Conservation (phyloP, 371 early-diverging fungal species). For the Mortierella sp. region DNA sequence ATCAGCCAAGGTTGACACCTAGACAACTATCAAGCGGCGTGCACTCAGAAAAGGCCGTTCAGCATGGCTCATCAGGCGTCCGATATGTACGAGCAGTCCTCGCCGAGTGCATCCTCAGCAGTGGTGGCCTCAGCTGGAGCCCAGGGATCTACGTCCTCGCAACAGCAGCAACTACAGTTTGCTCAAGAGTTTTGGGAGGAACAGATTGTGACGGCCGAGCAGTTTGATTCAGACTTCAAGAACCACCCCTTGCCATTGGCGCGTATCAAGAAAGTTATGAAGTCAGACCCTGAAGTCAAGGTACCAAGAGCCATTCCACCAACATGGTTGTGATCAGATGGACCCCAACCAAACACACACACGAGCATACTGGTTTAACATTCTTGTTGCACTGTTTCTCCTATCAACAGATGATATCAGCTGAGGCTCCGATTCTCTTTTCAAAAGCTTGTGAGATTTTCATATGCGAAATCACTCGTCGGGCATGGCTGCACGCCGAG, state of each 20-base stretch:
- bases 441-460: conserved; percentile 87
- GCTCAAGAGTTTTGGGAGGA: conserved; percentile 63
- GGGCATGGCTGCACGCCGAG: conserved; percentile 93
- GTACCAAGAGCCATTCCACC: no score
- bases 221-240: conserved; percentile 79
- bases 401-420: conserved; percentile 81
- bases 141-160: conserved; percentile 13
- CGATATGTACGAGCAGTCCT: conserved; percentile 15
- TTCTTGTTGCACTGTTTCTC: not conserved
- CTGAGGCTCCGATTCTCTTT: conserved; percentile 66
- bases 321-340: not conserved
- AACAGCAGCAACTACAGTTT: conserved; percentile 53
- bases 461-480: conserved; percentile 88
- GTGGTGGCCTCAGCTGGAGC: conserved; percentile 10
- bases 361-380: not conserved
- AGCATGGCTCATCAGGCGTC: conserved; percentile 16
- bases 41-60: not conserved
- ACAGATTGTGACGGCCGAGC: conserved; percentile 61
- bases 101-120: conserved; percentile 10
- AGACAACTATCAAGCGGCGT: not conserved
- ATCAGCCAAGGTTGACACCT: not conserved
- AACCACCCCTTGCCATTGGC: conserved; percentile 88
- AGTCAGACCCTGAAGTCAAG: conserved; percentile 92
- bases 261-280: conserved; percentile 96
- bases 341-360: not conserved